Base-by-base conservation (phyloP, 2,329 filamentous ascomycete genomes). In the Alternaria tenuissima region DNA sequence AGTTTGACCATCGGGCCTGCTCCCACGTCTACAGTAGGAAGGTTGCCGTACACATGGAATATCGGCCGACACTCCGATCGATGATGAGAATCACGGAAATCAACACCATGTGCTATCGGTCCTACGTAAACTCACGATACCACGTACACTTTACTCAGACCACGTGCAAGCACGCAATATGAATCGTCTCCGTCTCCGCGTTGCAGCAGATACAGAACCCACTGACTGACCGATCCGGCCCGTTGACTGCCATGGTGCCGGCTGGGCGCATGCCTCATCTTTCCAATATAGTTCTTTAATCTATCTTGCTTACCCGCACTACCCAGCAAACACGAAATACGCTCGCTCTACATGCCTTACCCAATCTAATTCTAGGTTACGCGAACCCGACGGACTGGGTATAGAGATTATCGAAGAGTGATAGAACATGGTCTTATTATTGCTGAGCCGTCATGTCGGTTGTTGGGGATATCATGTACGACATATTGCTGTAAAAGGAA, bases 281-380 rank as follows among this genome's bases (percentile, higher is more conserved):
- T 49, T 38, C 34, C 46, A 22, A 26, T 49, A 49, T 38, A 49
- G 30, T 38, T 16, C 8, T 49, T 38, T 49, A 38, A 49, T 49
- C 46, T 49, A 49, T 24, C 34, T 6, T n/a, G 46, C 32, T 49
- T 49, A 49, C 46, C 7, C 14, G 11, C 16, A 32, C 26, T 36
- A 34, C 32, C 30, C 32, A 16, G 46, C 2, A 48, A 36, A 36
- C 46, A 22, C 39, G 6, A 14, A 42, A 16, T 8, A 12, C 14
- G 20, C 39, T 42, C 20, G 32, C 30, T 49, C 30, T 24, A 49
- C 32, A 7, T 12, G 22, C 2, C 46, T 18, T 5, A 20, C 14
- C 20, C 46, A 49, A 49, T 36, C 20, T 38, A n/a, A 36, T 6
- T 12, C 8, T 34, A 6, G 46, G 30, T 24, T 24, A 20, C 12